These are phyloP conservation scores for Kockiozyma suomiensis DNA, from an alignment of 805 yeast genomes.

Conservation along the genomic window DNA sequence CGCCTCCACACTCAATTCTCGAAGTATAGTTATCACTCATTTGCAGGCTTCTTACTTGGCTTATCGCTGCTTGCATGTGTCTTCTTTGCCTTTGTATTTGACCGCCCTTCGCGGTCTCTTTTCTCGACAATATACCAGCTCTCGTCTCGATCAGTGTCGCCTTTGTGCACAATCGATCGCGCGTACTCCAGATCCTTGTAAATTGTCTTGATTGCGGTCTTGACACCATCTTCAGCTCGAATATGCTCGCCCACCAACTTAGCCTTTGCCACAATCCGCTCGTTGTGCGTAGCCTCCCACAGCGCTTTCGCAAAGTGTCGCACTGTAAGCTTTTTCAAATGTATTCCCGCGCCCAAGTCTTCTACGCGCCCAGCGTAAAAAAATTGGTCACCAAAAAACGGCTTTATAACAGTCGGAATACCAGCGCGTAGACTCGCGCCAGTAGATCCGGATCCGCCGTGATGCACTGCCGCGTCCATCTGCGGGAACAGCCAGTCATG, in stretches of 20 bases:
- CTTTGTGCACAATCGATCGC: slow-evolving; percentile 7
- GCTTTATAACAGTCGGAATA: slow-evolving; percentile 85
- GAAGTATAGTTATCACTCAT: too few species aligned
- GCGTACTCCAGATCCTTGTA: slow-evolving; percentile 47
- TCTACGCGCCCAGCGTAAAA: slow-evolving; percentile 87
- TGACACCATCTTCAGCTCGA: slow-evolving; percentile 77
- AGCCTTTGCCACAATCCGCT: slow-evolving; percentile 70
- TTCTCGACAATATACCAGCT: slow-evolving; percentile 29
- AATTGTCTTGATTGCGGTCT: slow-evolving; percentile 72
- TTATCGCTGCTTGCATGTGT: neutral
- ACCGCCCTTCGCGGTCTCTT: neutral
- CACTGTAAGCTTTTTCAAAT: slow-evolving; percentile 66
- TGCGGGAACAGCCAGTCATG: slow-evolving; percentile 94
- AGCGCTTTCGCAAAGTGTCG: slow-evolving; percentile 68
- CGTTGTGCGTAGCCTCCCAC: slow-evolving; percentile 65
- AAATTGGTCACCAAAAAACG: slow-evolving; percentile 95
- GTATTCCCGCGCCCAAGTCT: slow-evolving; percentile 83
- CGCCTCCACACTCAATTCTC: too few species aligned
- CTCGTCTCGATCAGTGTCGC: slow-evolving; percentile 15
- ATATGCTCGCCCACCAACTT: slow-evolving; percentile 62
- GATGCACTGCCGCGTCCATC: slow-evolving; percentile 93
- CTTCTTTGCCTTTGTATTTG: neutral
- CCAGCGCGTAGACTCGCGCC: slow-evolving; percentile 90
- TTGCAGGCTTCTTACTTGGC: neutral
- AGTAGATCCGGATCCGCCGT: slow-evolving; percentile 96